phyloP scores from a whole-genome alignment of 306 rosid genomes.

The Astragalus membranaceus region DNA sequence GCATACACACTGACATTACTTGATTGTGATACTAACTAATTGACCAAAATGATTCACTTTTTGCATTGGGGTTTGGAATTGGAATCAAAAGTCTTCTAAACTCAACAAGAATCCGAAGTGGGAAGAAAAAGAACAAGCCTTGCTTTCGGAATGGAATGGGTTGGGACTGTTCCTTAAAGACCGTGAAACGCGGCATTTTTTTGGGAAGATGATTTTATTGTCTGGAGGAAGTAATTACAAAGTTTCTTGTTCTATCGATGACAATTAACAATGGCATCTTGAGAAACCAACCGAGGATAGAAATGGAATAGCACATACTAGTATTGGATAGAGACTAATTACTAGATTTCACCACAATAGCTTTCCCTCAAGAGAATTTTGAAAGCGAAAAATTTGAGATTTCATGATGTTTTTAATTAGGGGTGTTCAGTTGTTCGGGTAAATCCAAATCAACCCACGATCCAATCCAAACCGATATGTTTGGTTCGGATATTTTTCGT shows the following conservation, averaged over 20 bases:
- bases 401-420: too few species aligned
- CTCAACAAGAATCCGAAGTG: not conserved
- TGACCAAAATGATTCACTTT: not conserved
- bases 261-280: not conserved
- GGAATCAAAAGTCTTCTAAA: not conserved
- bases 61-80: not conserved
- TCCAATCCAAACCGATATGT: too few species aligned
- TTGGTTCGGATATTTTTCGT: too few species aligned
- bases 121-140: not conserved
- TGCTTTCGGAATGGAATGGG: not conserved
- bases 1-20: not conserved
- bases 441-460: too few species aligned
- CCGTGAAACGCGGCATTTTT: constrained; percentile 22
- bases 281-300: not conserved
- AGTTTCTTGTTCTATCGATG: not conserved
- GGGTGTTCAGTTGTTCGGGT: too few species aligned
- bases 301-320: too few species aligned
- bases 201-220: not conserved
- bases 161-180: not conserved
- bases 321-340: too few species aligned
- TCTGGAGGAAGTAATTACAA: not conserved
- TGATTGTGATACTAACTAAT: not conserved
- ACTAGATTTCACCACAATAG: too few species aligned
- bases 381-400: too few species aligned
- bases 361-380: too few species aligned